Conservation (phyloP, 805 yeast species). For the Tetrapisispora phaffii region DNA sequence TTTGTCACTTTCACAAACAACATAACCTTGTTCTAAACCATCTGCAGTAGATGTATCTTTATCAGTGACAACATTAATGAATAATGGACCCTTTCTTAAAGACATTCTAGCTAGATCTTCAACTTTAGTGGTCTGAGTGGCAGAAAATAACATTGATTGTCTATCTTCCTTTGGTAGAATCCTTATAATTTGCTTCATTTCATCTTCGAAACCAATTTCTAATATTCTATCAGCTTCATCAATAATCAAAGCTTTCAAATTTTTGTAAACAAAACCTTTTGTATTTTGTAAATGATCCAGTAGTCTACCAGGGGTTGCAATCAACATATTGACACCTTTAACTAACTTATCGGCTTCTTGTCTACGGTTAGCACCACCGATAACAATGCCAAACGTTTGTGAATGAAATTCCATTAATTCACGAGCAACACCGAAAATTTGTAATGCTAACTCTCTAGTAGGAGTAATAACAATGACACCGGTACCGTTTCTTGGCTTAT, state of each 20-base stretch:
- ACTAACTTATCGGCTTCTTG: conserved; percentile 91
- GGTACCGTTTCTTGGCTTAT: conserved; percentile 96
- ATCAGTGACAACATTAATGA: conserved; percentile 85
- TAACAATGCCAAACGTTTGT: conserved; percentile 92
- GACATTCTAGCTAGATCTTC: conserved; percentile 97
- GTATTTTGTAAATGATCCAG: conserved; percentile 96
- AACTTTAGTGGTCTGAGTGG: conserved; percentile 97
- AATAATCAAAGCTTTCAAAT: conserved; percentile 83
- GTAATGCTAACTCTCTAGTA: conserved; percentile 94
- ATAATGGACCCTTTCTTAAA: conserved; percentile 82
- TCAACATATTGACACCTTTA: conserved; percentile 86
- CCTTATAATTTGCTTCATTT: conserved; percentile 92
- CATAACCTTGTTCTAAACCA: conserved; percentile 97
- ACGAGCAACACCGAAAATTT: conserved; percentile 94
- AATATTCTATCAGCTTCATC: conserved; percentile 98
- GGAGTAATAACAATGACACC: conserved; percentile 95
- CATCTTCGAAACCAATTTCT: conserved; percentile 98
- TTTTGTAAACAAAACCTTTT: conserved; percentile 85
- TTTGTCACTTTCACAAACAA: conserved; percentile 92
- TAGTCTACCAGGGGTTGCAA: conserved; percentile 97
- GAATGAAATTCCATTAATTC: conserved; percentile 84
- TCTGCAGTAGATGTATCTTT: conserved; percentile 85
- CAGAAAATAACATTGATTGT: conserved; percentile 96
- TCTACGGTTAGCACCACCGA: conserved; percentile 97
- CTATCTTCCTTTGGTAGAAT: conserved; percentile 87